phyloP scores from a whole-genome alignment of 2,329 filamentous ascomycete species.

The Aspergillus luchuensis region DNA sequence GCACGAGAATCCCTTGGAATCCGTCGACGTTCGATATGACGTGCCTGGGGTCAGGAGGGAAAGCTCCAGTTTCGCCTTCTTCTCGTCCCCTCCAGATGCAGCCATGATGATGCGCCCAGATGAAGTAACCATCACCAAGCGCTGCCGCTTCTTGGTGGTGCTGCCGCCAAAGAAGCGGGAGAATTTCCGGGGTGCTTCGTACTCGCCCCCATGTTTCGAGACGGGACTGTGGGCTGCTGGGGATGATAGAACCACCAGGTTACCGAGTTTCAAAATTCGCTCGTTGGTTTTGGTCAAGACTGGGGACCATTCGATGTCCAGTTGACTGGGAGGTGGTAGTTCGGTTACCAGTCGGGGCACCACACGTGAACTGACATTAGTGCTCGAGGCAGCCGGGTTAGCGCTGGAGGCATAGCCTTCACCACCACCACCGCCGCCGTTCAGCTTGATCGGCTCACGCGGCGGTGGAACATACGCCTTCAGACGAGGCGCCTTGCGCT shows the following conservation, averaged over 20 bases:
- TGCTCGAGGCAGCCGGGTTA: slow-evolving; percentile 41
- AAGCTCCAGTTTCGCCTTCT: slow-evolving; percentile 90
- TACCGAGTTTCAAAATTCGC: slow-evolving; percentile 89
- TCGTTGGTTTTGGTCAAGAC: slow-evolving; percentile 90
- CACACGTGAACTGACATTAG: slow-evolving; percentile 55
- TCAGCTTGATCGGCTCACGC: slow-evolving; percentile 77
- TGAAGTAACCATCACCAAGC: slow-evolving; percentile 92
- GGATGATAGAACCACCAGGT: slow-evolving; percentile 79
- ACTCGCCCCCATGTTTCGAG: slow-evolving; percentile 67
- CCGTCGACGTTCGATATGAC: slow-evolving; percentile 75
- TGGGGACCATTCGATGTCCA: slow-evolving; percentile 98
- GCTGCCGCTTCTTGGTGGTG: slow-evolving; percentile 87
- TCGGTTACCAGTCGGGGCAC: slow-evolving; percentile 88
- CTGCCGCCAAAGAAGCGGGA: slow-evolving; percentile 90
- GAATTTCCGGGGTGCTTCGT: slow-evolving; percentile 77
- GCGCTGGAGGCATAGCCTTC: slow-evolving; percentile 49
- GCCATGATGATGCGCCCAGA: slow-evolving; percentile 87
- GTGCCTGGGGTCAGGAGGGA: slow-evolving; percentile 76
- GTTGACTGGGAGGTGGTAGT: slow-evolving; percentile 89
- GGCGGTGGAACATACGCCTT: slow-evolving; percentile 78
- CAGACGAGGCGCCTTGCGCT: slow-evolving; percentile 81
- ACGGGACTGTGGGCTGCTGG: slow-evolving; percentile 74
- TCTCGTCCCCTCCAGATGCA: slow-evolving; percentile 90
- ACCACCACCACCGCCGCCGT: slow-evolving; percentile 45
- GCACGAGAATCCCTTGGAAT: slow-evolving; percentile 81